Conservation (phyloP, 768 basidiomycete genomes). For the Leccinum truebloodii region DNA sequence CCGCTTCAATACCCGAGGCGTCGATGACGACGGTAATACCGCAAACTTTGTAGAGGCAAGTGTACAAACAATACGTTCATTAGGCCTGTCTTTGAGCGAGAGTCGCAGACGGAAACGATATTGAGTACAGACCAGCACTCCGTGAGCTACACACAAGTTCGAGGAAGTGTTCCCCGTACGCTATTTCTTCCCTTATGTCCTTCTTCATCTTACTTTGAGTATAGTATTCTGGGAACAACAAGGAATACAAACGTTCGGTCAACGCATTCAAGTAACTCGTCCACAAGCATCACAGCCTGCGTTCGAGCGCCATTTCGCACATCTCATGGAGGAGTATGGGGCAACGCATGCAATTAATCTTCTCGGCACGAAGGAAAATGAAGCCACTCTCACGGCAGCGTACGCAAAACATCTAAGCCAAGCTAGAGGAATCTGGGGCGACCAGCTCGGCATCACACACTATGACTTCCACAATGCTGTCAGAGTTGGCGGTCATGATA, state of each 20-base stretch:
- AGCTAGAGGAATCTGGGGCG: constrained; percentile 60
- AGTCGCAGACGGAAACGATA: constrained; percentile 81
- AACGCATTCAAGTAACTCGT: constrained; percentile 91
- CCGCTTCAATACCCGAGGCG: constrained; percentile 94
- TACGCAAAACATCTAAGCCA: constrained; percentile 80
- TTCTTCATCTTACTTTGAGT: constrained; percentile 13
- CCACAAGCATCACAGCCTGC: constrained; percentile 97
- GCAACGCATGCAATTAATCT: constrained; percentile 88
- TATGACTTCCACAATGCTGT: constrained; percentile 95
- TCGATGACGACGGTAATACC: constrained; percentile 92
- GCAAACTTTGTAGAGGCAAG: constrained; percentile 96
- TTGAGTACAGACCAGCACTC: constrained; percentile 85
- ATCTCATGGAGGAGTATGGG: constrained; percentile 84
- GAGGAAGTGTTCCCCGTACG: constrained; percentile 94
- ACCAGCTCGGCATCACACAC: constrained; percentile 76
- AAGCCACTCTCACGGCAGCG: constrained; percentile 77
- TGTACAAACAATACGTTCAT: constrained; percentile 8
- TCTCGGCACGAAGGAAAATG: constrained; percentile 90
- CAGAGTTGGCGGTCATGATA: constrained; percentile 82
- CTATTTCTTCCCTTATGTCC: constrained; percentile 8
- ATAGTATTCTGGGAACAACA: constrained; percentile 99
- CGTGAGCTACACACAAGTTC: constrained; percentile 91
- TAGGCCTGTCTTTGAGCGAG: constrained; percentile 10
- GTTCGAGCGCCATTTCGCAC: constrained; percentile 91
- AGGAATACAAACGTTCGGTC: constrained; percentile 91